Evolutionary conservation across 83 land plant species (phyloP).

Genomic region (Thuja plicata): DNA sequence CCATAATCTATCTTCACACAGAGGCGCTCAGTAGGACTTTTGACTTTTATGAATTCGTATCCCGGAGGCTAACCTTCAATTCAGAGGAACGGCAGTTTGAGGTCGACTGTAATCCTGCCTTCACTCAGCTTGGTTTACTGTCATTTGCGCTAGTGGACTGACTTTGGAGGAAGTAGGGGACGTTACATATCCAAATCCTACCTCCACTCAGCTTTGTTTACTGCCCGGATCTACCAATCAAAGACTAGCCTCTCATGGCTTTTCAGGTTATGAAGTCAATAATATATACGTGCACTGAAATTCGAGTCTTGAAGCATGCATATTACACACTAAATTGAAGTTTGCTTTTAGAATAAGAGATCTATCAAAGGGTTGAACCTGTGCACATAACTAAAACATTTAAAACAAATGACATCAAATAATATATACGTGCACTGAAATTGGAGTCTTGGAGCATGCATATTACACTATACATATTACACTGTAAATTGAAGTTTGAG

Average conservation of each 20-base stretch:
- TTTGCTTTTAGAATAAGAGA: too few species aligned
- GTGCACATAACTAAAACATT: too few species aligned
- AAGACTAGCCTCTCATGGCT: background rate
- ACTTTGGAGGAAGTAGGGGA: slow-evolving; percentile 38
- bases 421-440: too few species aligned
- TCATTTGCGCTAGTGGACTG: slow-evolving; percentile 4
- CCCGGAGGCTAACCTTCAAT: slow-evolving; percentile 29
- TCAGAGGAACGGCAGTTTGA: slow-evolving; percentile 23
- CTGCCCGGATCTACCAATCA: too few species aligned
- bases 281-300: too few species aligned
- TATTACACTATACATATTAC: too few species aligned
- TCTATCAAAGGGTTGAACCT: too few species aligned
- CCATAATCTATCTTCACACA: slow-evolving; percentile 11
- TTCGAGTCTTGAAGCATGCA: background rate
- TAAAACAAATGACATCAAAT: too few species aligned
- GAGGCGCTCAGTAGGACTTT: slow-evolving; percentile 9
- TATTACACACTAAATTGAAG: background rate
- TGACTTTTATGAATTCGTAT: slow-evolving; percentile 41
- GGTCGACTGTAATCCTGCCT: slow-evolving; percentile 40
- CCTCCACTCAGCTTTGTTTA: too few species aligned
- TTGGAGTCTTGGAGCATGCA: too few species aligned
- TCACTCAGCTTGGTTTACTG: too few species aligned
- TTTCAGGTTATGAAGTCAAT: background rate
- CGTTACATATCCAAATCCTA: slow-evolving; percentile 25
- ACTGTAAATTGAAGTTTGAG: too few species aligned